Evolutionary conservation across 495 filamentous ascomycete genomes (phyloP).

Genomic region (Glutinoglossum americanum): DNA sequence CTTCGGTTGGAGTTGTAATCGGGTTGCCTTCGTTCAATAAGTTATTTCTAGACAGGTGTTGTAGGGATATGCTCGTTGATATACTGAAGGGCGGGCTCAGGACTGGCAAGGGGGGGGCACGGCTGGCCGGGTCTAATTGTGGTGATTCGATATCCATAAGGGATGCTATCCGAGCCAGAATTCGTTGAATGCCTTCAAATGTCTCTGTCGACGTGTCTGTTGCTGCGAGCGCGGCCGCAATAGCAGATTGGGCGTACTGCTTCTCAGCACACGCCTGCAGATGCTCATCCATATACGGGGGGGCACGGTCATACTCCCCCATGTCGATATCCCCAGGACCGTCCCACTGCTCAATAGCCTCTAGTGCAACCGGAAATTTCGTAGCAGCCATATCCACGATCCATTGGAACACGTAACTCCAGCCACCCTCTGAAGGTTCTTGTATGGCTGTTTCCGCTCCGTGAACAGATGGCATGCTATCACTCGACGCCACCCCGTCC

Average conservation of each 20-base stretch:
- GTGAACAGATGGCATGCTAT: not conserved
- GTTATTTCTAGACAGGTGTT: constrained; percentile 26
- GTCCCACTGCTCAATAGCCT: constrained; percentile 51
- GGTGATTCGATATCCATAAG: constrained; percentile 37
- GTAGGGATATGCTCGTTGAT: constrained; percentile 12
- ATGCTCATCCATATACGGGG: constrained; percentile 26
- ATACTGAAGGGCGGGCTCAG: not conserved
- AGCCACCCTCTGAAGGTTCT: constrained; percentile 23
- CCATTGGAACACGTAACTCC: constrained; percentile 67
- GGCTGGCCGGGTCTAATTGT: constrained; percentile 15
- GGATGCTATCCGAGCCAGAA: constrained; percentile 35
- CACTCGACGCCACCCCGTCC: constrained; percentile 6
- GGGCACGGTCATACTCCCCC: constrained; percentile 38
- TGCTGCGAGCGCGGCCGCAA: constrained; percentile 53
- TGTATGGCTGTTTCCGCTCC: constrained; percentile 4
- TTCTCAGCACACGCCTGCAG: constrained; percentile 29
- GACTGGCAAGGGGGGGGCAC: not conserved
- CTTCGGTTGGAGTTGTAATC: constrained; percentile 40
- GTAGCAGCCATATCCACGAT: constrained; percentile 40
- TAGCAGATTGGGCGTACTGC: constrained; percentile 48
- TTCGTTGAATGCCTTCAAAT: constrained; percentile 36
- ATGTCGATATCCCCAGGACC: constrained; percentile 64
- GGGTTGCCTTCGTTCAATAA: constrained; percentile 40
- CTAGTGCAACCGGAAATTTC: constrained; percentile 24
- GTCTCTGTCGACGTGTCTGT: constrained; percentile 33